Conservation (phyloP, 2,329 filamentous ascomycete genomes). For the Diaporthe longicolla region DNA sequence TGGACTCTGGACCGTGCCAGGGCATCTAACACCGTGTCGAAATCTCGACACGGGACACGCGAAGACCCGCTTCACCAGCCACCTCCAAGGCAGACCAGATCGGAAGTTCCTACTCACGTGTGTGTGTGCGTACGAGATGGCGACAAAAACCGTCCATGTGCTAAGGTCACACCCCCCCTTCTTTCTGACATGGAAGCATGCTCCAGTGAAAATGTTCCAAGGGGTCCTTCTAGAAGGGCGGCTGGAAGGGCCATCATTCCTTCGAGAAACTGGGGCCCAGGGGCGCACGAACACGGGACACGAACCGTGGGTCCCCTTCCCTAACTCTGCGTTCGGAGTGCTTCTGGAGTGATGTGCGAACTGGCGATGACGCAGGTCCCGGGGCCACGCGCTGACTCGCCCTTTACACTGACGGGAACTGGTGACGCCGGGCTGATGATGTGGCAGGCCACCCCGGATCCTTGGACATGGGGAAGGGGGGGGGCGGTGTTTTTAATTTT, state of each 20-base stretch:
- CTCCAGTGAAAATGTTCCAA: slow-evolving; percentile 31
- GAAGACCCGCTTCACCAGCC: slow-evolving; percentile 20
- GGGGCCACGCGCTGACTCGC: slow-evolving; percentile 20
- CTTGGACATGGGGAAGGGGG: not conserved
- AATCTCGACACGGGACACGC: not conserved
- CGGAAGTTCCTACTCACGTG: not conserved
- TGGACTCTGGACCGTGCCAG: not conserved
- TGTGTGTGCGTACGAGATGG: not conserved
- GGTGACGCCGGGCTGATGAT: slow-evolving; percentile 25
- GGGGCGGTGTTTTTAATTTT: not conserved
- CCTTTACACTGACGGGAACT: not conserved
- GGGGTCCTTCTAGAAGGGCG: slow-evolving; percentile 37
- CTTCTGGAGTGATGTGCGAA: slow-evolving; percentile 18
- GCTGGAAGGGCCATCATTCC: not conserved
- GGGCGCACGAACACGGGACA: not conserved
- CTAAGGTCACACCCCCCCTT: not conserved
- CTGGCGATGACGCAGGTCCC: slow-evolving; percentile 17
- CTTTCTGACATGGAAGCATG: slow-evolving; percentile 21
- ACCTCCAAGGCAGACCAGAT: slow-evolving; percentile 2
- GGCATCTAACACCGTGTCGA: not conserved
- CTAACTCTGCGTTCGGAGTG: not conserved
- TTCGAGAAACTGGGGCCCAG: not conserved
- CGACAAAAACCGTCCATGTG: not conserved
- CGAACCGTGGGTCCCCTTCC: slow-evolving; percentile 11
- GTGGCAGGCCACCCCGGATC: slow-evolving; percentile 28